Evolutionary conservation across 306 rosid species (phyloP), one percentile per base, ranked within the genome.

Genomic region (Datisca glomerata): DNA sequence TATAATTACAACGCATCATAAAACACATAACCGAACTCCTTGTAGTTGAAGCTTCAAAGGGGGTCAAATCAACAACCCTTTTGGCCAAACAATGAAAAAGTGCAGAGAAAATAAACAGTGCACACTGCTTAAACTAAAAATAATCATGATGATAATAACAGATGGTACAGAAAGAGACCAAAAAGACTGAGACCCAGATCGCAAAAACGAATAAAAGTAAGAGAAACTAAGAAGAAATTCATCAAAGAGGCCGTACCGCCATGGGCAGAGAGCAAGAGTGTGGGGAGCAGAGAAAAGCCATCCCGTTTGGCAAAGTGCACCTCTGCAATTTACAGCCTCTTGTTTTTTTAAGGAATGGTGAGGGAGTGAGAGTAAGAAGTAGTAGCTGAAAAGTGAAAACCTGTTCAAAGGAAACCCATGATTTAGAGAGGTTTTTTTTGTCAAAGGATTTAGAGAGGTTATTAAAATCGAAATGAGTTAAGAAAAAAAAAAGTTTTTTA

Each of bases 11-110:
- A 8, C 36, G n/a, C 53, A 61, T 69, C 63, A 60, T 32, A 68
- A 71, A 57, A 63, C 56, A 41, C 40, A 59, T 73, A 75, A 60
- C 70, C 60, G 43, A 59, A 49, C 46, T 56, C 40, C 71, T 76
- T 71, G 49, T 22, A 31, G 67, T 47, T 69, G 47, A 56, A 65
- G 69, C 66, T 67, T 59, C 61, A 48, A 49, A 68, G 36, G 48
- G 60, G 57, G 60, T 28, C 49, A 53, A 73, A 69, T 61, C 65
- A 65, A 41, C 24, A 35, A 45, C 43, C 56, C 73, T 61, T 47
- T 53, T 50, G 33, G 51, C 49, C 35, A 45, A 47, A 41, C 39
- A 57, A 55, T 37, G 25, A 46, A 36, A 57, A 67, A 61, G 59
- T 32, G 43, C 60, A 43, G 49, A 58, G 47, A 14, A 25, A 43